Conservation (phyloP, 768 basidiomycete species). For the Cyathus striatus region DNA sequence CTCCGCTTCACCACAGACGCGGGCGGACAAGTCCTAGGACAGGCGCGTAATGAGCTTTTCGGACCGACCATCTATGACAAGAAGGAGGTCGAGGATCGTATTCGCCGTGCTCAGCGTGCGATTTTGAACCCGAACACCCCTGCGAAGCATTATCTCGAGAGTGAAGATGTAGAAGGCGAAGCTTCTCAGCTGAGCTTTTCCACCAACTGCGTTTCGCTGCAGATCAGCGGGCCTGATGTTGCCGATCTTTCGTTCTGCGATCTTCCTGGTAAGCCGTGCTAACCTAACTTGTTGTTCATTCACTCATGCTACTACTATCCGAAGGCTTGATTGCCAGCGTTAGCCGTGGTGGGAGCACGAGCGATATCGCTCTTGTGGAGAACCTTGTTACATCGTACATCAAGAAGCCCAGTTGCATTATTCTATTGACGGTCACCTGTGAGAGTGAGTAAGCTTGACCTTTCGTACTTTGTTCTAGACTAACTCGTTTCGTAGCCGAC, state of each 20-base stretch:
- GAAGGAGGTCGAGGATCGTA: conserved; percentile 50
- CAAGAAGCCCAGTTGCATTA: conserved; percentile 45
- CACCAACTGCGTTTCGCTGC: conserved; percentile 41
- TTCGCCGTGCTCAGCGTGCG: conserved; percentile 54
- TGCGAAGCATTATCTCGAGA: conserved; percentile 24
- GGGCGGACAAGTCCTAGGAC: conserved; percentile 21
- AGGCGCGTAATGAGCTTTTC: conserved; percentile 27
- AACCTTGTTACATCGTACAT: conserved; percentile 49
- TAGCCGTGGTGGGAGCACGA: conserved; percentile 34
- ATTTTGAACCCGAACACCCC: conserved; percentile 46
- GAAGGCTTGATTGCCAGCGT: conserved; percentile 49
- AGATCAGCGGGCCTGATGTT: conserved; percentile 48
- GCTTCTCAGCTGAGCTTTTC: conserved; percentile 35
- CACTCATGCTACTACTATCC: neutral
- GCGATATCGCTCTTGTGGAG: conserved; percentile 52
- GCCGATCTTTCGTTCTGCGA: conserved; percentile 55
- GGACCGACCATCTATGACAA: conserved; percentile 40
- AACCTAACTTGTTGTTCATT: neutral
- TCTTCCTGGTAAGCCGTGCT: conserved; percentile 33
- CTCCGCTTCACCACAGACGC: conserved; percentile 33
- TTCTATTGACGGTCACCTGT: conserved; percentile 47
- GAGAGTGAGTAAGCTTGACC: conserved; percentile 41
- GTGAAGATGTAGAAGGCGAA: conserved; percentile 17
- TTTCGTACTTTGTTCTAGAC: no score
- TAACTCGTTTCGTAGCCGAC: conserved; percentile 22